These are phyloP conservation scores for Vanrija pseudolonga DNA, from an alignment of 1,284 basidiomycete species.

Conservation along the genomic window DNA sequence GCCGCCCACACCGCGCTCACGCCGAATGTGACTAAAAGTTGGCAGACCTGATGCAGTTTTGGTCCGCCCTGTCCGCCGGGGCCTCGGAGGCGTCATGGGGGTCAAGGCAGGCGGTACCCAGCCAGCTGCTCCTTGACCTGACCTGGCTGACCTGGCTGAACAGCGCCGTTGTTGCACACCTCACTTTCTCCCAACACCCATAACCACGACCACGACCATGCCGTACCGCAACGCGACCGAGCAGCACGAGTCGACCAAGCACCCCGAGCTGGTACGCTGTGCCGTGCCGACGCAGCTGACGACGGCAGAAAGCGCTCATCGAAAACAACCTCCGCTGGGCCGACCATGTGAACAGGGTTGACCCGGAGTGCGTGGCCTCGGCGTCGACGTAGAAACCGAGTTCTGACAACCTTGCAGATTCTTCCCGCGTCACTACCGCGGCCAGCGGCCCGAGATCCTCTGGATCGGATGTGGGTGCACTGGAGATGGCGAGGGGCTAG, in stretches of 20 bases:
- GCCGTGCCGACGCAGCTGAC: background rate
- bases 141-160: too few species aligned
- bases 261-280: conserved; percentile 9
- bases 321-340: conserved; percentile 19
- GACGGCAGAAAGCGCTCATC: conserved; percentile 19
- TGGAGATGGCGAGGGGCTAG: background rate
- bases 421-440: conserved; percentile 42
- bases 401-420: conserved; percentile 24
- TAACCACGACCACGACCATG: too few species aligned
- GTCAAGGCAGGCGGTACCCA: too few species aligned
- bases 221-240: conserved; percentile 1
- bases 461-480: conserved; percentile 44
- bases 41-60: too few species aligned
- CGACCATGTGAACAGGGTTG: conserved; percentile 5
- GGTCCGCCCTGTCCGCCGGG: too few species aligned
- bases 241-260: conserved; percentile 4
- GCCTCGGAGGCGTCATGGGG: too few species aligned
- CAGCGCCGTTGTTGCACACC: too few species aligned
- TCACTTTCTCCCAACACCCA: too few species aligned
- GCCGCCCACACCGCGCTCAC: too few species aligned
- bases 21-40: too few species aligned
- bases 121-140: too few species aligned
- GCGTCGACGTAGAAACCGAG: too few species aligned
- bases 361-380: conserved; percentile 10
- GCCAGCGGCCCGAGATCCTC: conserved; percentile 45